Evolutionary conservation across 179 eudicot genomes (phyloP), one percentile per base, ranked within the genome.

Genomic region (Amaranthus tricolor): DNA sequence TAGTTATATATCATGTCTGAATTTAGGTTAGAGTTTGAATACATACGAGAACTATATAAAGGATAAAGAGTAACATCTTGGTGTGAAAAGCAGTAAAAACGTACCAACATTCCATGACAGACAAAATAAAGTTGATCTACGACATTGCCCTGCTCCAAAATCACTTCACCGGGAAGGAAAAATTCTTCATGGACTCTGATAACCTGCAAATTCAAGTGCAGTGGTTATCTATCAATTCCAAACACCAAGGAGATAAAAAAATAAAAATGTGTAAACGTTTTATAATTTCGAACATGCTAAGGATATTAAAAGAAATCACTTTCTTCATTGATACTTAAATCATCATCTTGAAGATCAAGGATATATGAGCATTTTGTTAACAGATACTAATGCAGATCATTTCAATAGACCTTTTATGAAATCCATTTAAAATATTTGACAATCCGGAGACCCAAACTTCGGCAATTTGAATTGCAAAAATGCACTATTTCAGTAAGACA

Each of bases 121-220:
- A 95, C 92, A 76, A 95, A 86, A 84, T 95, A 95, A 53, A 95
- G 87, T 78, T 95, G 99, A 82, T 95, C 99, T n/a, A 95, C 99
- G 12, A 84, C 95, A 78, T 84, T 84, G 77, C 97, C 97, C 64
- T 86, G 95, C 82, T 95, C 97, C 82, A 93, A 74, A 82, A 93
- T 88, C 51, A 95, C 88, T 87, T 95, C 99, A 62, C 97, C 99
- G 8, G 97, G 97, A 20, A 90, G 91, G 59, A 95, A 95, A 85
- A 95, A 95, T 77, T 95, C 97, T 80, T 95, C 99, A 20, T 86
- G 91, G 44, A 95, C 89, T 82, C 82, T 84, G 71, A 76, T 95
- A 60, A 90, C 94, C 98, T 92, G 84, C 60, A 78, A 60, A 56
- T 82, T 55, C 40, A 43, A 73, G 53, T n/a, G 45, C 48, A 48